Evolutionary conservation across 305 asterid species (phyloP), one percentile per base, ranked within the genome.

Genomic region (Ajuga reptans): DNA sequence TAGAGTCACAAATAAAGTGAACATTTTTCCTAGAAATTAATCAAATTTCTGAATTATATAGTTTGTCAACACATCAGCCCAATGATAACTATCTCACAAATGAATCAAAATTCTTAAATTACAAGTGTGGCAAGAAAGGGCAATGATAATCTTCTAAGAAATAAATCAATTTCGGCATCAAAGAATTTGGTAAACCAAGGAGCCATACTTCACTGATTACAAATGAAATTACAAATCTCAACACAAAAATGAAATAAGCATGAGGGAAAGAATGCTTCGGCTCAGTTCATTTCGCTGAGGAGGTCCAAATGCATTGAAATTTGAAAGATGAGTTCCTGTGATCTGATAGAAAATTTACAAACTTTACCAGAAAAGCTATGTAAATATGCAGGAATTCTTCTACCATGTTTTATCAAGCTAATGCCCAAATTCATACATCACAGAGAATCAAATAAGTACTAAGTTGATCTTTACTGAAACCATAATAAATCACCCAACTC

Each of bases 391-490:
- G 37, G 65, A 60, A 46, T 17, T 15, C 5, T 8, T 8, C 15
- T 9, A 24, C 21, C 55, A 49, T 45, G 41, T 42, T 54, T 24
- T 37, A 11, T 21, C 68, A 18, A 41, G 54, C 41, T n/a, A 60
- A 10, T 1, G 29, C 49, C 69, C 24, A 58, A 50, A 51, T 10
- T 36, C 54, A 68, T 9, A 45, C 60, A 49, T 52, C 18, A 51
- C 33, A 58, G 43, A 62, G 31, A 41, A 27, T 18, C 34, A 16
- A 16, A 60, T 49, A 66, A 36, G 24, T 60, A 57, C 9, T 18
- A 29, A 68, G 34, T 41, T 59, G 31, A 57, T 16, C n/a, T 63
- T 62, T 64, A 17, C 24, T 60, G 72, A 18, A 75, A 62, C n/a
- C 29, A 60, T 17, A 67, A 36, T 41, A 47, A 21, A 42, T 8